A percentile compares a stretch with the other conserved stretches of the same genome.
Evolutionary conservation across 192 early-diverging fungal species (phyloP).

Genomic region (Lunasporangiospora selenospora): DNA sequence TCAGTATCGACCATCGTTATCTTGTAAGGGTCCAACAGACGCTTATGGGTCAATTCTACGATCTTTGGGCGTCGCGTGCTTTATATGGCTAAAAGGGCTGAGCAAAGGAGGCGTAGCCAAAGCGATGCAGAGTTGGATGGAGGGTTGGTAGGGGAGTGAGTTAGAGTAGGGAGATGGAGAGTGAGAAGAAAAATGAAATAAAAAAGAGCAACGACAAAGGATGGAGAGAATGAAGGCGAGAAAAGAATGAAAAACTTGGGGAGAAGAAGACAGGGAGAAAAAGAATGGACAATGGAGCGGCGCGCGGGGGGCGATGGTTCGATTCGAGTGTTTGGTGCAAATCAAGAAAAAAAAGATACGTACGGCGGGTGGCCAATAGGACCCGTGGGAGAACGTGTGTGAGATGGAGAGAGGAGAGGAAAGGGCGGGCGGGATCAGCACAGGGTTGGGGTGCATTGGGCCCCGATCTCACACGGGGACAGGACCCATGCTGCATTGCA

Average conservation of each 20-base stretch:
- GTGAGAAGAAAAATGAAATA: not conserved
- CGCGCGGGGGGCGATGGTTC: not conserved
- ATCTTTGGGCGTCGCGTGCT: not conserved
- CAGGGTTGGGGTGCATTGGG: too few species aligned
- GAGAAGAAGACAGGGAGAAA: too few species aligned
- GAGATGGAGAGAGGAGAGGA: not conserved
- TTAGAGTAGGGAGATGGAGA: not conserved
- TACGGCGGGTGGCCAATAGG: not conserved
- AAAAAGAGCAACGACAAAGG: not conserved
- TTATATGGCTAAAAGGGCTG: not conserved
- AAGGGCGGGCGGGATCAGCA: too few species aligned
- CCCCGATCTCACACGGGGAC: too few species aligned
- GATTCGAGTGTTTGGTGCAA: not conserved
- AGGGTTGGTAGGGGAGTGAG: not conserved
- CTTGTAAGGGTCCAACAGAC: not conserved
- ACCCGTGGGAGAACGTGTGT: slow-evolving; percentile 6
- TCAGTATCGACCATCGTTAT: slow-evolving; percentile 1
- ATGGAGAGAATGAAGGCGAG: not conserved
- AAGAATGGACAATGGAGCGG: not conserved
- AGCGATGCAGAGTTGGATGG: not conserved
- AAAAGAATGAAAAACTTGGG: not conserved
- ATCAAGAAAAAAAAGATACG: too few species aligned
- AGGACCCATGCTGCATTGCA: not conserved
- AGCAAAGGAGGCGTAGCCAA: too few species aligned
- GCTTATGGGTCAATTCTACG: not conserved